phyloP scores from a whole-genome alignment of 345 rosid genomes.

The Sonneratia alba region DNA sequence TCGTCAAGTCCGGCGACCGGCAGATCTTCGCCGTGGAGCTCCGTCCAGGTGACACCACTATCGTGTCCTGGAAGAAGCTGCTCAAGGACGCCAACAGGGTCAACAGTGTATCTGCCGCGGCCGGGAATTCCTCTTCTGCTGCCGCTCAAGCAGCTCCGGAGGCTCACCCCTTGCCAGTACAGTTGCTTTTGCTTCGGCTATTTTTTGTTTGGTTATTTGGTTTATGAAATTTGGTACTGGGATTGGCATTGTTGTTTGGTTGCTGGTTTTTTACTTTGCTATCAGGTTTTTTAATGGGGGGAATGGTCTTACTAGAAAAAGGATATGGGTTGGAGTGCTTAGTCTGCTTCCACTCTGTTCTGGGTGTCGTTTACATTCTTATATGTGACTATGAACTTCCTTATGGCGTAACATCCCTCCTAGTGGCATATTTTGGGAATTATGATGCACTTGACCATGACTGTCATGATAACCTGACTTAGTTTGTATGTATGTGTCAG shows the following conservation, averaged over 20 bases:
- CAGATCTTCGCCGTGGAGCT: conserved; percentile 70
- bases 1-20: conserved; percentile 54
- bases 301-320: too few species aligned
- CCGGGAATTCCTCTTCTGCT: conserved; percentile 26
- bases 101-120: conserved; percentile 16
- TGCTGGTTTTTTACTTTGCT: background rate
- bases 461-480: background rate
- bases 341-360: background rate
- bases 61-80: conserved; percentile 70
- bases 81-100: conserved; percentile 52
- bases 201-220: background rate
- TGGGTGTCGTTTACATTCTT: background rate
- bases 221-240: background rate
- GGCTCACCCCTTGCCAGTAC: conserved; percentile 47
- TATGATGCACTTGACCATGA: background rate
- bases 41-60: conserved; percentile 64
- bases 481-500: background rate
- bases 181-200: conserved; percentile 1
- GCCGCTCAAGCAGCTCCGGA: conserved; percentile 46
- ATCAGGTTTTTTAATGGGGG: too few species aligned
- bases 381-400: background rate
- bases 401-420: background rate
- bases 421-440: background rate
- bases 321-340: background rate
- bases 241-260: background rate